Evolutionary conservation across 2,329 filamentous ascomycete species (phyloP).

Genomic region (Epichloe hybrida): DNA sequence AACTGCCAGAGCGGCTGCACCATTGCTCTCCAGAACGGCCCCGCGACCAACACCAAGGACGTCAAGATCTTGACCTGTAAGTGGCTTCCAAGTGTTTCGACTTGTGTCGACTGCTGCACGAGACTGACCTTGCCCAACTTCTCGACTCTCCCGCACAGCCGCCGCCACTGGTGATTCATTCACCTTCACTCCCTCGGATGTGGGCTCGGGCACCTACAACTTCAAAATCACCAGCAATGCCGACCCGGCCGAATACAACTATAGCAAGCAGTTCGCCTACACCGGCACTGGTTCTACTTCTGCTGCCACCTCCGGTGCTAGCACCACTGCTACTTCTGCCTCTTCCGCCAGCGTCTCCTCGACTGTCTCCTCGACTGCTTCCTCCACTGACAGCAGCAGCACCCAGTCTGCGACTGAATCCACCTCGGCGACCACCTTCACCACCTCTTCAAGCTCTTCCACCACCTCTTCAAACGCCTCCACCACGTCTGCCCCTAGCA

Average conservation of each 20-base stretch:
- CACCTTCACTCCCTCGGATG: conserved; percentile 15
- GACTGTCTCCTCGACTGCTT: neutral
- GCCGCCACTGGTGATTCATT: conserved; percentile 12
- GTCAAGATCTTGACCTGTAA: conserved; percentile 20
- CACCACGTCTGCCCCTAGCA: conserved; percentile 2
- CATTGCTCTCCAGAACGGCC: conserved; percentile 21
- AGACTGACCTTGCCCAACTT: neutral
- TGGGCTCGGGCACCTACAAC: conserved; percentile 20
- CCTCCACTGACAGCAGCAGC: conserved; percentile 3
- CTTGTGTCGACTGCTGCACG: neutral
- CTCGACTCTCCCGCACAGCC: conserved; percentile 4
- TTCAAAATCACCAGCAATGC: conserved; percentile 21
- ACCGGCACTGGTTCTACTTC: conserved; percentile 11
- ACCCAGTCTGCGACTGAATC: conserved; percentile 4
- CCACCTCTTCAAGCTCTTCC: conserved; percentile 1
- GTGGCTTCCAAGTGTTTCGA: conserved; percentile 3
- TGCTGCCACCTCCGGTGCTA: conserved; percentile 4
- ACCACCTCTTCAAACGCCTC: neutral
- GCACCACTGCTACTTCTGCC: conserved; percentile 5
- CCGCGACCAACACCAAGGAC: conserved; percentile 14
- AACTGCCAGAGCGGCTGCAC: conserved; percentile 22
- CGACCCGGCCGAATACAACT: conserved; percentile 16
- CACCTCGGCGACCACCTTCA: conserved; percentile 1
- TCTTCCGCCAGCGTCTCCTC: neutral
- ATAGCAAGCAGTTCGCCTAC: conserved; percentile 19